Evolutionary conservation across 192 early-diverging fungal species (phyloP), one percentile per base, ranked within the genome.

Genomic region (Coemansia sp.): DNA sequence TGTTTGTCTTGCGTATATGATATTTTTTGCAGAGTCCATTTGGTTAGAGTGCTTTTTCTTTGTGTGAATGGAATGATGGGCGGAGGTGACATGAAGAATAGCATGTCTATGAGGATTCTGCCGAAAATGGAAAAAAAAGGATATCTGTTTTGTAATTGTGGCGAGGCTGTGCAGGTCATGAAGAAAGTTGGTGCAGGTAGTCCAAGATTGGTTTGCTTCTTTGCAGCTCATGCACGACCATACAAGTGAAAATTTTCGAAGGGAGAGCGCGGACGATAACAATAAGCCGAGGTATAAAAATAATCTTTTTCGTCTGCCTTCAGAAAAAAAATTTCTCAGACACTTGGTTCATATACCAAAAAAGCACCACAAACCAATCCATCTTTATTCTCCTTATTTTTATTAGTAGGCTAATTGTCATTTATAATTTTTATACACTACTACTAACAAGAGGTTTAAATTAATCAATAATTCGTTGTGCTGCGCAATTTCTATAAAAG

Each of bases 321-420:
- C 38, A 38, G 56, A 65, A 65, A 54, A 56, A 56, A 56, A 30
- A 30, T 56, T 56, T 56, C 32, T 32, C 54, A 56, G 1, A 19
- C 26, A 9, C 14, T 9, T 4, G 38, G 4, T 16, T 16, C 16
- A 14, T 44, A 44, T 3, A 9, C 10, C 27, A 60, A 60, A 28
- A 19, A 51, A 38, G 28, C 59, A 18, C 28, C 48, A 50, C 59
- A 60, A 60, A 44, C 38, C 14, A 44, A 1, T 34, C 32, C 7
- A 10, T 44, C 38, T 16, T 44, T 9, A 16, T 16, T 16, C 16
- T 44, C 14, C 14, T 44, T 14, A 16, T 9, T 44, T 44, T 44
- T 44, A 44, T 44, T 44, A 44, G 38, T 44, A 14, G 3, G 14
- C 16, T 14, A 16, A 16, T 44, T 44, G 38, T 44, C 38, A 44